Conservation (phyloP, 306 rosid genomes). For the Pachyrhizus erosus region DNA sequence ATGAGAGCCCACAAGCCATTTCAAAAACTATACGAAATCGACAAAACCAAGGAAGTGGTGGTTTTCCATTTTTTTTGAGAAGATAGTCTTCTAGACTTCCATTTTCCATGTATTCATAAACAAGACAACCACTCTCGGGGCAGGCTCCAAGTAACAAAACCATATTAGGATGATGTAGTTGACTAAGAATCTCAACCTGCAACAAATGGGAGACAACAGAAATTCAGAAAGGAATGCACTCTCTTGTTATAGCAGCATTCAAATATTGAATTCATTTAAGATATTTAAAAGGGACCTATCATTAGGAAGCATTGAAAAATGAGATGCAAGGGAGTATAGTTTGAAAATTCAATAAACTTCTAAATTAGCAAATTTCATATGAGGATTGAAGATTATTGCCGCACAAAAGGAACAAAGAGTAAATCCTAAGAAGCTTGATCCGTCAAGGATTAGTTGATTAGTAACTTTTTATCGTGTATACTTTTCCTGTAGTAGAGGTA, state of each 20-base stretch:
- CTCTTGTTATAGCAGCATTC: constrained; percentile 30
- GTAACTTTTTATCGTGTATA: constrained; percentile 12
- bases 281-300: constrained; percentile 17
- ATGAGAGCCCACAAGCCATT: constrained; percentile 88
- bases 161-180: constrained; percentile 87
- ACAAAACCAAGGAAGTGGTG: constrained; percentile 81
- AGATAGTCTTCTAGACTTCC: constrained; percentile 87
- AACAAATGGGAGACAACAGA: constrained; percentile 41
- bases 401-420: constrained; percentile 19
- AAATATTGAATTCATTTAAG: constrained; percentile 28
- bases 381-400: constrained; percentile 1
- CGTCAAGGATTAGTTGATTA: constrained; percentile 29
- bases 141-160: constrained; percentile 96
- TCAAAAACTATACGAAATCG: constrained; percentile 76
- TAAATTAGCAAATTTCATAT: constrained; percentile 26
- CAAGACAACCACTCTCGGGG: constrained; percentile 84
- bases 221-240: constrained; percentile 26
- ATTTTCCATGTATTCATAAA: constrained; percentile 89
- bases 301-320: constrained; percentile 32
- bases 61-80: constrained; percentile 54
- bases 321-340: constrained; percentile 1
- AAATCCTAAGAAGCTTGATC: constrained; percentile 9
- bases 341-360: constrained; percentile 23
- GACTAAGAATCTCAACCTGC: constrained; percentile 93
- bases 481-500: neutral